Evolutionary conservation across 345 rosid genomes (phyloP).

Genomic region (Eucalyptus urophylla): DNA sequence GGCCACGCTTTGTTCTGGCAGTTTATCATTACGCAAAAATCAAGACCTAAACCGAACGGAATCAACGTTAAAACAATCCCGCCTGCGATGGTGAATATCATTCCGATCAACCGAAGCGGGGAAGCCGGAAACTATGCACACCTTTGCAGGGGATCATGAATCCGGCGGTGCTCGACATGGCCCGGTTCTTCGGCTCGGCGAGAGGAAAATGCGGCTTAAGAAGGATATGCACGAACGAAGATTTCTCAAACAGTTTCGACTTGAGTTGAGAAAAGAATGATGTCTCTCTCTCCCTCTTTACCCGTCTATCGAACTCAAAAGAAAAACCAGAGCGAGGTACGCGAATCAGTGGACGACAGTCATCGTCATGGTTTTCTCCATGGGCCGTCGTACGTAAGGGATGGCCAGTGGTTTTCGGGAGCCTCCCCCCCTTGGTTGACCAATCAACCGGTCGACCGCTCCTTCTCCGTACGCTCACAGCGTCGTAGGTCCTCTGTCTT

Average conservation of each 20-base stretch:
- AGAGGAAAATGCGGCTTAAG: neutral
- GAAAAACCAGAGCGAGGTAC: neutral
- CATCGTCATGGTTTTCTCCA: neutral
- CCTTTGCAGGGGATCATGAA: constrained; percentile 8
- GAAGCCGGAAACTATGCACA: neutral
- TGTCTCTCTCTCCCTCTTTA: neutral
- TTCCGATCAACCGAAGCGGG: neutral
- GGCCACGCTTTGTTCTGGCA: neutral
- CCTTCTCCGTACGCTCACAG: neutral
- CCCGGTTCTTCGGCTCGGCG: neutral
- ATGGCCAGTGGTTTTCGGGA: neutral
- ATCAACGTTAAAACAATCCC: neutral
- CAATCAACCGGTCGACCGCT: neutral
- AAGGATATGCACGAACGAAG: neutral
- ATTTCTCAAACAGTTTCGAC: neutral
- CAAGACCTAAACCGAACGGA: neutral
- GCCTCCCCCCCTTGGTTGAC: neutral
- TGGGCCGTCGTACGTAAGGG: neutral
- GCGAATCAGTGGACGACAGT: neutral
- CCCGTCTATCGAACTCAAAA: neutral
- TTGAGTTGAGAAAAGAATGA: neutral
- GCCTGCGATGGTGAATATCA: neutral
- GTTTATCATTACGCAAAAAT: neutral
- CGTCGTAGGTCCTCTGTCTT: neutral
- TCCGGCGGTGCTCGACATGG: constrained; percentile 10